These are phyloP conservation scores for Aspergillus puulaauensis DNA, from an alignment of 2,329 filamentous ascomycete genomes.

Conservation along the genomic window DNA sequence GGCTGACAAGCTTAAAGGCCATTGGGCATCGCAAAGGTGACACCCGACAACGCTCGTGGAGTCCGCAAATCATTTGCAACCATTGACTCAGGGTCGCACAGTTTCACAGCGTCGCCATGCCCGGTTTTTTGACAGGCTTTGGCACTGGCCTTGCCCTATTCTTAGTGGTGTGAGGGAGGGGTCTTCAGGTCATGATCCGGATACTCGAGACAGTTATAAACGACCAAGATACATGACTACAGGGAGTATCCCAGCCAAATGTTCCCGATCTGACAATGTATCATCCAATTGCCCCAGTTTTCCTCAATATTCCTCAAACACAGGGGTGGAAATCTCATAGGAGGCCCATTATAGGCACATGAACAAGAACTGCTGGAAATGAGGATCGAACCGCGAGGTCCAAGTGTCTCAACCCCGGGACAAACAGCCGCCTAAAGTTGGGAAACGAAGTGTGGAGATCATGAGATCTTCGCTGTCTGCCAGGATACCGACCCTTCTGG, in stretches of 20 bases:
- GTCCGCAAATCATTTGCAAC: not conserved
- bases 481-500: slow-evolving; percentile 13
- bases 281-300: not conserved
- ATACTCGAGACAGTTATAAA: not conserved
- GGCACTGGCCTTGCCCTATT: not conserved
- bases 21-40: slow-evolving; percentile 4
- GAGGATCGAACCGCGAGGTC: not conserved
- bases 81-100: not conserved
- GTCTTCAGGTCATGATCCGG: not conserved
- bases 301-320: not conserved
- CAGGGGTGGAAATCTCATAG: not conserved
- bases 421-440: slow-evolving; percentile 19
- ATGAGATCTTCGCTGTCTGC: slow-evolving; percentile 17
- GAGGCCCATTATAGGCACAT: not conserved
- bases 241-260: not conserved
- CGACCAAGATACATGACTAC: slow-evolving; percentile 4
- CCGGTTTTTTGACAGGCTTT: not conserved
- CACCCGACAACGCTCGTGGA: not conserved
- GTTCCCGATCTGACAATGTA: not conserved
- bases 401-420: not conserved
- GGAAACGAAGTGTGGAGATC: slow-evolving; percentile 18
- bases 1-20: not conserved
- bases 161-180: not conserved
- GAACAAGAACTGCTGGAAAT: not conserved
- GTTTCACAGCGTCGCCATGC: not conserved